Evolutionary conservation across 2,329 filamentous ascomycete genomes (phyloP).

Genomic region (Colletotrichum agaves): DNA sequence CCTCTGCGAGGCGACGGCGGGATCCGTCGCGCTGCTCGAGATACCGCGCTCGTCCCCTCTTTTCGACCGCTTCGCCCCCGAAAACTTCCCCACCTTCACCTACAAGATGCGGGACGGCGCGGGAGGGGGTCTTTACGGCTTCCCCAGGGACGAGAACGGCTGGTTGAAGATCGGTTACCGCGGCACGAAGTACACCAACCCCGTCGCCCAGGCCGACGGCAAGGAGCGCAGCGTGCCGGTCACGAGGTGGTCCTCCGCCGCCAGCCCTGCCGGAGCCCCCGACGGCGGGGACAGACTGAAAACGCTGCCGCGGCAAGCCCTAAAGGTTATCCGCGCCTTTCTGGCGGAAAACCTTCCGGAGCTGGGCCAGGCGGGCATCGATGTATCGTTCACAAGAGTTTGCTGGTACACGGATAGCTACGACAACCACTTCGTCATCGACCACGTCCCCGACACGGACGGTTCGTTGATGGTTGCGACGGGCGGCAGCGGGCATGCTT

Average conservation of each 20-base stretch:
- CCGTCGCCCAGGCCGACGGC: slow-evolving; percentile 46
- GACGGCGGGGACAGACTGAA: slow-evolving; percentile 34
- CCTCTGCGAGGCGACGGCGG: slow-evolving; percentile 39
- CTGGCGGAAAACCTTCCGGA: slow-evolving; percentile 55
- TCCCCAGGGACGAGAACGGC: slow-evolving; percentile 41
- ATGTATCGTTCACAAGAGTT: slow-evolving; percentile 54
- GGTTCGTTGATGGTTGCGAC: slow-evolving; percentile 64
- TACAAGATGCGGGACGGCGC: slow-evolving; percentile 40
- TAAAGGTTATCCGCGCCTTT: slow-evolving; percentile 45
- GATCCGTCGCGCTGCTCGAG: slow-evolving; percentile 36
- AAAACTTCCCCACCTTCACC: slow-evolving; percentile 39
- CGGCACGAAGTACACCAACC: slow-evolving; percentile 52
- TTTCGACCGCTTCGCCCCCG: slow-evolving; percentile 32
- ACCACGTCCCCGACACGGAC: slow-evolving; percentile 50
- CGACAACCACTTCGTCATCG: slow-evolving; percentile 60
- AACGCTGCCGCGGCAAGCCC: slow-evolving; percentile 40
- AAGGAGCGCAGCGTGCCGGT: slow-evolving; percentile 51
- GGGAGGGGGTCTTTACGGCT: slow-evolving; percentile 43
- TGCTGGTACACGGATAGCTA: slow-evolving; percentile 71
- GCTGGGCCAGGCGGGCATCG: slow-evolving; percentile 46
- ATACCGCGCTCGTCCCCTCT: slow-evolving; percentile 33
- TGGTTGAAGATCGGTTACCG: slow-evolving; percentile 43
- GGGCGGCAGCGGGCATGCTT: slow-evolving; percentile 70
- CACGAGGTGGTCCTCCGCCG: slow-evolving; percentile 47
- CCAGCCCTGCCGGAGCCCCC: neutral